Base-by-base conservation (phyloP, 2,329 filamentous ascomycete species). In the Botrytis tulipae region DNA sequence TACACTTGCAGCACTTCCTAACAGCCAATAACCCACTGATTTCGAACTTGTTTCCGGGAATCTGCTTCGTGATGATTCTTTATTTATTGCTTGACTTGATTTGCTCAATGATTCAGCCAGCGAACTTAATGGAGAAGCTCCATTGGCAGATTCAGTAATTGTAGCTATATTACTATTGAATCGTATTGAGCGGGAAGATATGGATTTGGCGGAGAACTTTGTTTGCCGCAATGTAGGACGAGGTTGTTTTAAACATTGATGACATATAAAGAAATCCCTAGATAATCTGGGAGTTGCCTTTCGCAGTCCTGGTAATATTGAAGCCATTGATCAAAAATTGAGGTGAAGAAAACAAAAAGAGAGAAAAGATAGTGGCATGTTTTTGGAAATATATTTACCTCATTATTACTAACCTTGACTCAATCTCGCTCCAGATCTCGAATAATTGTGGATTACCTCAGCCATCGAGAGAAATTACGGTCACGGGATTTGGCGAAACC, bases 1-100 rank as follows among this genome's bases (percentile, higher is more conserved):
- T 70, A 98, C 96, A 82, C 94, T 97, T 61, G 89, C 92, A 1
- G 96, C 95, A 78, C 95, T 98, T 65, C 90, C 95, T 73, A 99
- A 85, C 63, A 99, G 88, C 95, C 95, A 99, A 85, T 95, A 95
- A 74, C 91, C 96, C 62, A 97, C 95, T 16, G 86, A 84, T 83
- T 93, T 96, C 74, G 91, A 89, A 77, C 88, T 94, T 16, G 88
- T 88, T 78, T 92, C 76, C 0, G 81, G 81, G 65, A 80, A 81
- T 40, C 44, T 60, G 18, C 70, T 44, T n/a, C 14, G 29, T n/a
- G 29, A 40, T 10, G 66, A 32, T 22, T 37, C 63, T 72, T 74
- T 29, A 8, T 22, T 51, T 73, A 80, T 80, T 3, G 75, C 78
- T 51, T 78, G 74, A 46, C 77, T 77, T 6, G 80, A 65, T 32